These are phyloP conservation scores for Zymoseptoria passerinii DNA, from an alignment of 2,329 filamentous ascomycete species.

Conservation along the genomic window DNA sequence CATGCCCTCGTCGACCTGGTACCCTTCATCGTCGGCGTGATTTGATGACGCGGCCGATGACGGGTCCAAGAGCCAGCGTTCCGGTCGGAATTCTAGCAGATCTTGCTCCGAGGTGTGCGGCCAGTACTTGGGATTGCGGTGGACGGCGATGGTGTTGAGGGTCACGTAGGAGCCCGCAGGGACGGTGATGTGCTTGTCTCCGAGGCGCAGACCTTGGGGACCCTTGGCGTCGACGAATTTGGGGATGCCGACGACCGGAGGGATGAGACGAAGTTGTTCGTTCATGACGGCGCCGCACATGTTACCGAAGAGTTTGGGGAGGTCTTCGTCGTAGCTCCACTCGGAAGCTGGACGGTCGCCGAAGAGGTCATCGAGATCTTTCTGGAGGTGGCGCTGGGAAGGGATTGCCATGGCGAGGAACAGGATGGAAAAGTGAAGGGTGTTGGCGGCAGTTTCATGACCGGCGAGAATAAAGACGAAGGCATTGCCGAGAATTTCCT, in stretches of 20 bases:
- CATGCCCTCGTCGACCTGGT: constrained; percentile 27
- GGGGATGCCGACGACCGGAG: constrained; percentile 63
- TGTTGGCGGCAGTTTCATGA: constrained; percentile 73
- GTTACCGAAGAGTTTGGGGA: constrained; percentile 58
- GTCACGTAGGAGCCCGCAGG: constrained; percentile 50
- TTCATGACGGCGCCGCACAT: constrained; percentile 70
- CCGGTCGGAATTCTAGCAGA: constrained; percentile 59
- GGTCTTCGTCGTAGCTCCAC: constrained; percentile 63
- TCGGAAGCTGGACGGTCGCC: constrained; percentile 48
- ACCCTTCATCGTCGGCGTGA: constrained; percentile 29
- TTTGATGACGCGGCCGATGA: constrained; percentile 16
- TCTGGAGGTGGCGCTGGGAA: constrained; percentile 58
- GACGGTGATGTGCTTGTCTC: constrained; percentile 51
- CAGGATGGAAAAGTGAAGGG: constrained; percentile 61
- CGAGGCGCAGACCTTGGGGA: constrained; percentile 50
- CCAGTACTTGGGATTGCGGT: constrained; percentile 68
- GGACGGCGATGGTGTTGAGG: constrained; percentile 48
- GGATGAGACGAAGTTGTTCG: constrained; percentile 65
- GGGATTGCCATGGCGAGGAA: constrained; percentile 58
- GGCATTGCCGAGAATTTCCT: constrained; percentile 65
- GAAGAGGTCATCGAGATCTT: constrained; percentile 60
- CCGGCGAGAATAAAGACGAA: constrained; percentile 59
- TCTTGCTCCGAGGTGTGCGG: constrained; percentile 48
- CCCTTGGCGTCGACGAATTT: constrained; percentile 43
- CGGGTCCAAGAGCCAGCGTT: constrained; percentile 56